Evolutionary conservation across 345 rosid genomes (phyloP), one percentile per base, ranked within the genome.

Genomic region (Citrus australasica): DNA sequence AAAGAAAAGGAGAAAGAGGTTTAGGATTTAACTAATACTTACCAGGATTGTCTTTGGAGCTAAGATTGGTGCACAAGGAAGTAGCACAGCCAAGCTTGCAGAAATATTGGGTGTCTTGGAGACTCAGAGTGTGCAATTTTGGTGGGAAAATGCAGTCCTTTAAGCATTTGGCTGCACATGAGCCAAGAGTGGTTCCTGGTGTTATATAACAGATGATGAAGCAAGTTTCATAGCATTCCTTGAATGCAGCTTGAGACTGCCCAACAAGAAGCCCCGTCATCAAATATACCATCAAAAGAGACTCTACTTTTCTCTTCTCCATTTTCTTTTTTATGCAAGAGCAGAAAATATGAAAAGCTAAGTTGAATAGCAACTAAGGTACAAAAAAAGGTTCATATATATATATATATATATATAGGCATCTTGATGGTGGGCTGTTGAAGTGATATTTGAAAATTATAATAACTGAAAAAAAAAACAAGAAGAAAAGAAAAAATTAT

Each of bases 51-150:
- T 75, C 53, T 69, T 38, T 76, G 79, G 90, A 67, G 84, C 89
- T 89, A 83, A 89, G 3, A 19, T 76, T 66, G 56, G 87, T 32
- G 78, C 92, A 89, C 48, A 68, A 32, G 78, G 87, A 73, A n/a
- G 70, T 64, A 62, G 92, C 86, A 65, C 90, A 89, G 1, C 89
- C 85, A 67, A 87, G 83, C 77, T 75, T 86, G 83, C 92, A 89
- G 82, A 75, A 86, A 78, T 70, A 58, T 0, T 70, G 51, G 17
- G 71, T 64, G 59, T 76, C 71, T 35, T 33, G 14, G 27, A 25
- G 11, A 24, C 21, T 27, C 25, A 19, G 9, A 30, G 69, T 28
- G 27, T 25, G n/a, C n/a, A 62, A 6, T 5, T 80, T 37, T 4
- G 75, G 38, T 0, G 80, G 72, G 2, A 24, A 27, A 28, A 87